phyloP scores from a whole-genome alignment of 352 stramenopile species.

The Phytophthora pisi region DNA sequence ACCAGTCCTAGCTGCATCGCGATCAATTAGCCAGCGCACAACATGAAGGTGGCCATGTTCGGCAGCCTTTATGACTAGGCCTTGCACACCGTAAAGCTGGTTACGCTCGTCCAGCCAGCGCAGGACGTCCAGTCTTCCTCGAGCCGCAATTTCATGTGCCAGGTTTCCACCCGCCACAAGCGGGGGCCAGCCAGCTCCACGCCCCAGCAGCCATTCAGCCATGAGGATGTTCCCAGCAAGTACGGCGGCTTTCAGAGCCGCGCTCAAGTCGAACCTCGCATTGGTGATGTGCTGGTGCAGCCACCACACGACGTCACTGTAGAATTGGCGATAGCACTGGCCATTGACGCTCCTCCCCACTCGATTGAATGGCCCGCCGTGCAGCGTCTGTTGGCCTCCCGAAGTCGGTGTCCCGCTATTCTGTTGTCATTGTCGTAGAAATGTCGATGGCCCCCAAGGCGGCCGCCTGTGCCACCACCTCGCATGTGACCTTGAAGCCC shows the following conservation, averaged over 20 bases:
- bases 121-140: background rate
- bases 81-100: background rate
- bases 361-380: background rate
- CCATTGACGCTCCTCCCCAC: background rate
- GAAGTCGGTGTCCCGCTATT: background rate
- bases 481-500: too few species aligned
- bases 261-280: background rate
- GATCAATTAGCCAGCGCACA: background rate
- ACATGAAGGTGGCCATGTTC: background rate
- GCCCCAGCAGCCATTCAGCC: background rate
- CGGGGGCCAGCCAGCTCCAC: background rate
- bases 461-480: background rate
- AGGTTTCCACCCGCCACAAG: background rate
- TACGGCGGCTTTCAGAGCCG: background rate
- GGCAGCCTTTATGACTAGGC: background rate
- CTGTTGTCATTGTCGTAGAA: constrained; percentile 1
- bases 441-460: background rate
- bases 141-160: background rate
- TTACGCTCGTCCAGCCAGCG: background rate
- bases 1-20: background rate
- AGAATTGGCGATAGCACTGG: background rate
- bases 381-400: background rate
- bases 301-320: constrained; percentile 1
- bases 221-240: background rate
- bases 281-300: background rate